Percentiles rank a stretch among this genome's conserved stretches.
phyloP scores from a whole-genome alignment of 164 flowering plant species.

The Dillenia suffruticosa region DNA sequence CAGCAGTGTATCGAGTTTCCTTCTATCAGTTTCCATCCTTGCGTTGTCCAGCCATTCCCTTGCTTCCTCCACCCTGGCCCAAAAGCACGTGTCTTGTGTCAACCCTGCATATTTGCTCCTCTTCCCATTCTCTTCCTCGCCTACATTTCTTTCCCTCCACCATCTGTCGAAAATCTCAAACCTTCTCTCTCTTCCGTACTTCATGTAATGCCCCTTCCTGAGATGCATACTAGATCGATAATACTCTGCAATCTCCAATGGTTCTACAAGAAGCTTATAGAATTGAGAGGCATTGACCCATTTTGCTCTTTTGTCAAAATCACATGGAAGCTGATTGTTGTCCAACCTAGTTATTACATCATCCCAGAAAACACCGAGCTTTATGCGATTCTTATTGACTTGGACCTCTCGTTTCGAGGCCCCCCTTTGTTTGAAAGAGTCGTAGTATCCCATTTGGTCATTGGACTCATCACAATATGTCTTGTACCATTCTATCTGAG shows the following conservation, averaged over 20 bases:
- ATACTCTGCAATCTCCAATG: conserved; percentile 76
- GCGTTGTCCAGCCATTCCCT: conserved; percentile 38
- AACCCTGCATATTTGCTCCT: conserved; percentile 57
- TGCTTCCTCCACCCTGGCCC: conserved; percentile 83
- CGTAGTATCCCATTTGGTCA: conserved; percentile 71
- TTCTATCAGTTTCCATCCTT: conserved; percentile 26
- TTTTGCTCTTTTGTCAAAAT: conserved; percentile 48
- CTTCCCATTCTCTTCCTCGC: conserved; percentile 14
- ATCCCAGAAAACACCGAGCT: conserved; percentile 68
- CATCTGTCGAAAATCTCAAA: conserved; percentile 59
- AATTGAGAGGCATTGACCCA: conserved; percentile 68
- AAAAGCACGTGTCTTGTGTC: conserved; percentile 82
- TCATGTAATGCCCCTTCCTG: conserved; percentile 52
- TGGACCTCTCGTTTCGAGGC: conserved; percentile 35
- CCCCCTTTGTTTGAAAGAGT: conserved; percentile 48
- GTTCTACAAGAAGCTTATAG: conserved; percentile 76
- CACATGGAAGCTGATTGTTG: conserved; percentile 55
- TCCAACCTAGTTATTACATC: conserved; percentile 49
- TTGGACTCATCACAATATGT: conserved; percentile 48
- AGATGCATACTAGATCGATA: conserved; percentile 40
- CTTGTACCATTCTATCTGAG: conserved; percentile 81
- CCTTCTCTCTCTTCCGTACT: conserved; percentile 56
- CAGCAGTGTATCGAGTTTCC: conserved; percentile 23
- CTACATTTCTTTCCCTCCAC: conserved; percentile 42
- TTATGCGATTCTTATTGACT: conserved; percentile 50